phyloP scores from a whole-genome alignment of 176 grass and related monocot species.

The Saccharum officinarum region DNA sequence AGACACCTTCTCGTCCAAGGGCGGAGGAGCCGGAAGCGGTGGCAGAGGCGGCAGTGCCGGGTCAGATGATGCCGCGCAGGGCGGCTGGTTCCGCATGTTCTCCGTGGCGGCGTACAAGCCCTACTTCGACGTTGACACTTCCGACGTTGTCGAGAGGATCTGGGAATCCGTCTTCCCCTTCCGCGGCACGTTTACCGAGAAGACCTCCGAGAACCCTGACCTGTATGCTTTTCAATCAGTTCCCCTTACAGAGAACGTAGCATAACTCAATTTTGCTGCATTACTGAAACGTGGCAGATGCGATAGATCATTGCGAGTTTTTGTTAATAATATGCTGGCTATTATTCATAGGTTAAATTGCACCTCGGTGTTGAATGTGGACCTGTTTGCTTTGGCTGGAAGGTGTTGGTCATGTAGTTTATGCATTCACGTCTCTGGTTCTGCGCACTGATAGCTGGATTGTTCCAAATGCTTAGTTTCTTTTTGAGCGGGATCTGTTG shows the following conservation, averaged over 20 bases:
- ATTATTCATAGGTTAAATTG: not conserved
- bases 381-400: not conserved
- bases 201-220: slow-evolving; percentile 87
- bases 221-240: slow-evolving; percentile 56
- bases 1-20: slow-evolving; percentile 88
- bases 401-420: not conserved
- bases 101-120: slow-evolving; percentile 83
- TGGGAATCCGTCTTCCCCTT: slow-evolving; percentile 94
- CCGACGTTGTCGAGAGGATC: slow-evolving; percentile 91
- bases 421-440: not conserved
- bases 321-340: not conserved
- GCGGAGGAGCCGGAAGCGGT: slow-evolving; percentile 36
- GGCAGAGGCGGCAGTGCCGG: slow-evolving; percentile 36
- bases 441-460: not conserved
- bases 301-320: not conserved
- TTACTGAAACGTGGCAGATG: not conserved
- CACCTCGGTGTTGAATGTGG: not conserved
- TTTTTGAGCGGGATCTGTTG: not conserved
- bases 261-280: not conserved
- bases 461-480: not conserved
- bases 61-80: slow-evolving; percentile 58
- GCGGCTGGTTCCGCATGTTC: slow-evolving; percentile 87
- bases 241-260: not conserved
- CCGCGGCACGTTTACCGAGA: slow-evolving; percentile 89
- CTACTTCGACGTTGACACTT: slow-evolving; percentile 90